phyloP scores from a whole-genome alignment of 164 flowering plant species.

The Berberis vulgaris region DNA sequence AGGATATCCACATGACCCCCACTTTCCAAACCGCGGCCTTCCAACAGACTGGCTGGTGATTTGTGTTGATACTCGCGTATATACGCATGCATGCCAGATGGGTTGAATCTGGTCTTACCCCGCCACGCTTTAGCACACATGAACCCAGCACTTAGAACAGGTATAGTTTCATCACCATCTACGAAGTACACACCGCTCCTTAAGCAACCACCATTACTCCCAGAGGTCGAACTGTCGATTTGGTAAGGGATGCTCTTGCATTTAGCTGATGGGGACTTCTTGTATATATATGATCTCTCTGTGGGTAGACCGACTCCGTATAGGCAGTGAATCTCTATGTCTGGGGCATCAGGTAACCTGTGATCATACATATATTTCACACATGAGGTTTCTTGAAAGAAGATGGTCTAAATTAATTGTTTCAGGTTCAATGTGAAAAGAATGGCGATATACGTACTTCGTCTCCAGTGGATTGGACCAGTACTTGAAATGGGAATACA shows the following conservation, averaged over 20 bases:
- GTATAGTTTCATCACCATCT: constrained; percentile 70
- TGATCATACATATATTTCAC: not conserved
- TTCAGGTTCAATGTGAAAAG: not conserved
- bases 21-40: constrained; percentile 61
- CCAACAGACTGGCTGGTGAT: constrained; percentile 44
- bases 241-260: constrained; percentile 65
- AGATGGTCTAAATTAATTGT: not conserved
- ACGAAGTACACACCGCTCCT: constrained; percentile 49
- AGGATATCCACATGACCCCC: constrained; percentile 72
- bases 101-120: constrained; percentile 62
- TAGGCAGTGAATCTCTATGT: constrained; percentile 63
- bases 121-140: constrained; percentile 86
- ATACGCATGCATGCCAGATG: constrained; percentile 48
- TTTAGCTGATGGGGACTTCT: constrained; percentile 30
- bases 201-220: constrained; percentile 32
- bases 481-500: constrained; percentile 59
- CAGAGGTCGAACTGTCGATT: constrained; percentile 50
- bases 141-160: constrained; percentile 65
- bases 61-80: constrained; percentile 61
- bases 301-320: constrained; percentile 76
- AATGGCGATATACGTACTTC: constrained; percentile 27
- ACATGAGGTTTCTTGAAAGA: no score
- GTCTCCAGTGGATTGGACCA: constrained; percentile 85
- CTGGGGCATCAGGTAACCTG: constrained; percentile 71
- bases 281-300: constrained; percentile 73